These are phyloP conservation scores for Parietaria judaica DNA, from an alignment of 306 rosid species.

Conservation along the genomic window DNA sequence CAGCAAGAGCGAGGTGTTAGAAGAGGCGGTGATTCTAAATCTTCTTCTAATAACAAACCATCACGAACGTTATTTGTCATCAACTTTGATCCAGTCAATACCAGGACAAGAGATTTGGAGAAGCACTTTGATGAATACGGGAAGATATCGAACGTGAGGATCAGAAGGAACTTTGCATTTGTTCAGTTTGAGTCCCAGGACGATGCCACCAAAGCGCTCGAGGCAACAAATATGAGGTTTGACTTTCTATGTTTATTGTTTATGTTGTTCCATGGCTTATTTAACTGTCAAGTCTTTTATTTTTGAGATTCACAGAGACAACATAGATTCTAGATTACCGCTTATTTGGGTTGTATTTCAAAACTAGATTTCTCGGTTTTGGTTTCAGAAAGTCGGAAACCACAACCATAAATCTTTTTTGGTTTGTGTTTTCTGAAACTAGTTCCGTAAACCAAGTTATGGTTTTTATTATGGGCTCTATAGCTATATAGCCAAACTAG, in stretches of 20 bases:
- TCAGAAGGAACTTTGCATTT: constrained; percentile 80
- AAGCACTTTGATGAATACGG: constrained; percentile 71
- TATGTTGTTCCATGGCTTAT: background rate
- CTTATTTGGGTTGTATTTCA: no score
- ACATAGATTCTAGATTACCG: background rate
- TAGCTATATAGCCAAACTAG: no score
- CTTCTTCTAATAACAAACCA: constrained; percentile 51
- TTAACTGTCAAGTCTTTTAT: background rate
- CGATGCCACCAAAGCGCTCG: constrained; percentile 76
- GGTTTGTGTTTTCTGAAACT: background rate
- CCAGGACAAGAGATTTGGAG: constrained; percentile 81
- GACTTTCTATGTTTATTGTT: constrained; percentile 16
- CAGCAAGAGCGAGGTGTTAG: constrained; percentile 73
- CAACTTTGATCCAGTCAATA: constrained; percentile 72
- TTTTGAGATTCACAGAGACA: background rate
- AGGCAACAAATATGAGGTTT: constrained; percentile 64
- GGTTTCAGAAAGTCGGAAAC: background rate
- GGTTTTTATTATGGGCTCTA: no score
- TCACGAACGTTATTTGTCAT: constrained; percentile 74
- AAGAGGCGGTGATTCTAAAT: constrained; percentile 54
- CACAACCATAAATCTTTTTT: background rate
- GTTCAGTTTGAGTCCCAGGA: constrained; percentile 71
- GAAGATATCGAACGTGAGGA: constrained; percentile 62
- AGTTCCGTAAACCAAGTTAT: no score
- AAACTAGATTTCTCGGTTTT: no score